phyloP scores from a whole-genome alignment of 2,329 filamentous ascomycete genomes.

The Fusarium siculi region DNA sequence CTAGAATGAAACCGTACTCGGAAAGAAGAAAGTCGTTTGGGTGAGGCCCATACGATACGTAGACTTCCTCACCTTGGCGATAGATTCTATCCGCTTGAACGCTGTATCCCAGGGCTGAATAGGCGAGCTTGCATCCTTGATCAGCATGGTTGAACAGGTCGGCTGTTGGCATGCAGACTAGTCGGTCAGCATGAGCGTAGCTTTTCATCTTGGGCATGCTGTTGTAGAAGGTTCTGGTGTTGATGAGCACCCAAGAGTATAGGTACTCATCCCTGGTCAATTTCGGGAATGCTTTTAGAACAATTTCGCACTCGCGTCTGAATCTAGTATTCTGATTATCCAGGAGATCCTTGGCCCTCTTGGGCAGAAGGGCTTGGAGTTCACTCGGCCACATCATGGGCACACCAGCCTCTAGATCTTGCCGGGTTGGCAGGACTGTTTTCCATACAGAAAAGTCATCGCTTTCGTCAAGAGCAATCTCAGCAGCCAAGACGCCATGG shows the following conservation, averaged over 20 bases:
- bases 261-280: conserved; percentile 56
- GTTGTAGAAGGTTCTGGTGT: conserved; percentile 72
- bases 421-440: conserved; percentile 71
- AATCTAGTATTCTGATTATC: conserved; percentile 61
- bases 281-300: conserved; percentile 46
- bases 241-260: conserved; percentile 69
- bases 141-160: conserved; percentile 75
- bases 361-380: conserved; percentile 60
- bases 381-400: conserved; percentile 58
- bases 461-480: conserved; percentile 66
- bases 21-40: conserved; percentile 77
- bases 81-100: conserved; percentile 63
- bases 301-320: conserved; percentile 52
- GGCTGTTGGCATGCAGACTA: conserved; percentile 77
- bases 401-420: conserved; percentile 63
- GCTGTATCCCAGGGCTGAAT: conserved; percentile 63
- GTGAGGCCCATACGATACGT: conserved; percentile 76
- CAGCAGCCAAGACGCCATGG: conserved; percentile 78
- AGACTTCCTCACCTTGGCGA: conserved; percentile 70
- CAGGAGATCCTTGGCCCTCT: conserved; percentile 57
- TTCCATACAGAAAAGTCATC: conserved; percentile 67
- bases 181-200: conserved; percentile 64
- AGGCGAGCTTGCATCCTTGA: conserved; percentile 62
- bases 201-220: conserved; percentile 57
- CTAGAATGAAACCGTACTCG: conserved; percentile 69